Conservation (phyloP, 1,284 basidiomycete species). For the Fomitopsis palustris region DNA sequence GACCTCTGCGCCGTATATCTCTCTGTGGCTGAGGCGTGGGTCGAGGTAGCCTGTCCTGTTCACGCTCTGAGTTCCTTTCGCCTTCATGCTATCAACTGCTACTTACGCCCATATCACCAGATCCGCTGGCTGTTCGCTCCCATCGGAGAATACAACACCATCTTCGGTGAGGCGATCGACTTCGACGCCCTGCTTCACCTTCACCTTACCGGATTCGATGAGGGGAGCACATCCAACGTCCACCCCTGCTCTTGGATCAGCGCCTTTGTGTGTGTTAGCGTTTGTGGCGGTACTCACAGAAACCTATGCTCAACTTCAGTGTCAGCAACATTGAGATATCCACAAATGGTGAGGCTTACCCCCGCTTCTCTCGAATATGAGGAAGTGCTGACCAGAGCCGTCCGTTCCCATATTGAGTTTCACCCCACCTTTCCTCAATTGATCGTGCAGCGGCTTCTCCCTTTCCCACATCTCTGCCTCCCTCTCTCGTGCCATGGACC, state of each 20-base stretch:
- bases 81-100: slow-evolving; percentile 19
- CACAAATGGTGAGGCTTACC: slow-evolving; percentile 30
- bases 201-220: slow-evolving; percentile 67
- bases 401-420: slow-evolving; percentile 51
- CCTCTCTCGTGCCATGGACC: slow-evolving; percentile 23
- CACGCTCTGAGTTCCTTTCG: slow-evolving; percentile 10
- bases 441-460: slow-evolving; percentile 47
- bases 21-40: slow-evolving; percentile 33
- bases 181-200: slow-evolving; percentile 61
- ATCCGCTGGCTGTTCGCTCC: slow-evolving; percentile 58
- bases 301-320: background rate
- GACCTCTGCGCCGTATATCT: slow-evolving; percentile 45
- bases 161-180: slow-evolving; percentile 48
- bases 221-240: slow-evolving; percentile 42
- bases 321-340: background rate
- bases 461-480: slow-evolving; percentile 23
- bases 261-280: background rate
- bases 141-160: slow-evolving; percentile 61
- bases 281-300: slow-evolving; percentile 4
- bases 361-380: slow-evolving; percentile 34
- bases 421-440: slow-evolving; percentile 57
- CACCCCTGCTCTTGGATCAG: slow-evolving; percentile 15
- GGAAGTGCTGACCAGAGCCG: slow-evolving; percentile 46
- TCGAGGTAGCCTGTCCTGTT: slow-evolving; percentile 36
- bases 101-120: slow-evolving; percentile 58